Base-by-base conservation (phyloP, 805 yeast species). In the Pichia nanzhaoensis region DNA sequence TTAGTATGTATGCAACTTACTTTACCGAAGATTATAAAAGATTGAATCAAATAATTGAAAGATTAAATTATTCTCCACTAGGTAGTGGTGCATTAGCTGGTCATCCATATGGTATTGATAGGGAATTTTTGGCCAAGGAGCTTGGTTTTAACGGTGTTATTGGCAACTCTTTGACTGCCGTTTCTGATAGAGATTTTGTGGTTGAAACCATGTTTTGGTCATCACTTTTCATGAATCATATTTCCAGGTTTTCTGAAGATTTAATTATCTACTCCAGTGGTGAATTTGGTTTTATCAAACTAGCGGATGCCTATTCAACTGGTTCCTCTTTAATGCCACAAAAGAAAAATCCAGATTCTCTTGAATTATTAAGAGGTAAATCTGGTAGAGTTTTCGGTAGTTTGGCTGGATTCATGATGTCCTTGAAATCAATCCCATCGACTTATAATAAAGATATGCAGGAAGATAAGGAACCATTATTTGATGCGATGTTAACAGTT, bases 81-180 rank as follows among this genome's bases (percentile, higher is more conserved):
- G 99, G 99, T 45, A 81, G 91, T 5, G 99, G 99, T 57, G 99
- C 99, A 7, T 75, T 93, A 50, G 99, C 99, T 17, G 99, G 99
- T 46, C 99, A 93, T 64, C 99, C 99, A 34, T 93, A 90, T 60
- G 98, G 98, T n/a, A 87, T 93, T 53, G 98, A 93, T 67, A 77
- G 99, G 62, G 96, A 91, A 62, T 89, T 68, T 58, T 66, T 93
- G 53, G 96, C 97, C 20, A 59, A 74, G 40, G 84, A 80, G 17
- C 73, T 93, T 36, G 95, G 91, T 0, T 93, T 93, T 57, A 67
- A 72, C 45, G 82, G 89, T 4, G 89, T 87, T 39, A 90, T 93
- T 69, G 98, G 98, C 45, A 93, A 93, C 68, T 91, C 98, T 1
- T 70, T 93, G 56, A 78, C 91, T n/a, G 99, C 98, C 0, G 99